These are phyloP conservation scores for Smallanthus sonchifolius DNA, from an alignment of 129 eudicot genomes.

Conservation along the genomic window DNA sequence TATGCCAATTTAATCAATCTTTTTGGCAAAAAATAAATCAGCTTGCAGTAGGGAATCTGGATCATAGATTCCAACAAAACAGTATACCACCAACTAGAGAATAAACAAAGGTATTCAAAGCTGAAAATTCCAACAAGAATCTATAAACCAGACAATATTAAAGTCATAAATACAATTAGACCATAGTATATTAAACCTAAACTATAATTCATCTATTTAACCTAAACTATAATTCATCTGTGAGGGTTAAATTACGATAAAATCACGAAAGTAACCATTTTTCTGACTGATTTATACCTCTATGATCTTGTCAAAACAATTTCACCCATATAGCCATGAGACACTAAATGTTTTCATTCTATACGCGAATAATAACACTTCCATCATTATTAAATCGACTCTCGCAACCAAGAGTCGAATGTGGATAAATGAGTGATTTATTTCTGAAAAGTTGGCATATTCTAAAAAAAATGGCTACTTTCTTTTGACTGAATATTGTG, in stretches of 20 bases:
- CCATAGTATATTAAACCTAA: too few species aligned
- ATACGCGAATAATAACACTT: too few species aligned
- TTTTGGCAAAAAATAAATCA: neutral
- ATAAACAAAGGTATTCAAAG: neutral
- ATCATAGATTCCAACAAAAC: neutral
- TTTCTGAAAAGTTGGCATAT: too few species aligned
- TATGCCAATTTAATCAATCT: neutral
- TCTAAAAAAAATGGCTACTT: too few species aligned
- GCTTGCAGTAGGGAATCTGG: neutral
- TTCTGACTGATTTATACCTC: too few species aligned
- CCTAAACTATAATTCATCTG: too few species aligned
- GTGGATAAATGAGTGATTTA: too few species aligned
- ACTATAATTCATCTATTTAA: too few species aligned
- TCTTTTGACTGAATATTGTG: neutral
- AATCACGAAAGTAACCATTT: too few species aligned
- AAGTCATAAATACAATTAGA: neutral
- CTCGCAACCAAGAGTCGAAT: too few species aligned
- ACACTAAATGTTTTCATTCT: neutral
- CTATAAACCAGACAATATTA: constrained; percentile 1
- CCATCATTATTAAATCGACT: too few species aligned
- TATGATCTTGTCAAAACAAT: neutral
- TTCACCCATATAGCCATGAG: neutral
- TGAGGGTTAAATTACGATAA: too few species aligned
- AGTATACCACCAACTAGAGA: neutral
- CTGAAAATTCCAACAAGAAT: neutral